These are phyloP conservation scores for Backusella parvicylindrica DNA, from an alignment of 192 early-diverging fungal species.

Conservation along the genomic window DNA sequence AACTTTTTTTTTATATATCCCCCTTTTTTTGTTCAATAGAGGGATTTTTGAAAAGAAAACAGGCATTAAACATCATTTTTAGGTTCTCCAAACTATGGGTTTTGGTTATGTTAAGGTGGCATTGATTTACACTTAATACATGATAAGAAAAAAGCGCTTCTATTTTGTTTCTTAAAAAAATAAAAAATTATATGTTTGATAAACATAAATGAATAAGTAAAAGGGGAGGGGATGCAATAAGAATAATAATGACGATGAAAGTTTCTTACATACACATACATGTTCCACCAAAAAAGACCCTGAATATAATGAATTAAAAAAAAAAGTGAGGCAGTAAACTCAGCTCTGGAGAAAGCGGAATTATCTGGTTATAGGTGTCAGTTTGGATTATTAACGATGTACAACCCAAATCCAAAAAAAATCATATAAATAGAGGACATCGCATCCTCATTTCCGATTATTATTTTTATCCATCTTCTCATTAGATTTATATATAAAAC, in stretches of 20 bases:
- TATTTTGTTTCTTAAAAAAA: neutral
- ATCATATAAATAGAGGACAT: neutral
- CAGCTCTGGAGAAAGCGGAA: neutral
- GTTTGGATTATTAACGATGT: neutral
- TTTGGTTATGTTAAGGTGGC: neutral
- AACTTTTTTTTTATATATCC: neutral
- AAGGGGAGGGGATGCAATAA: neutral
- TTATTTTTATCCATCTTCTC: no score
- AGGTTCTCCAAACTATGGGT: neutral
- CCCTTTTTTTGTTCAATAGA: neutral
- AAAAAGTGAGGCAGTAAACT: neutral
- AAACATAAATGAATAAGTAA: neutral
- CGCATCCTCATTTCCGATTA: neutral
- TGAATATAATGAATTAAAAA: neutral
- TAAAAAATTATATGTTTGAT: neutral
- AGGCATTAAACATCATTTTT: neutral
- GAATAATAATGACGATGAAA: neutral
- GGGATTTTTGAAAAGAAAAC: neutral
- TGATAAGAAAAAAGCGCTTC: neutral
- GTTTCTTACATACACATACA: neutral
- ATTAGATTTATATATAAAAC: no score
- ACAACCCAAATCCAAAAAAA: neutral
- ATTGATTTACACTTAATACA: neutral
- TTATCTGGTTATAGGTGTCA: conserved; percentile 2
- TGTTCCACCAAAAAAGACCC: neutral